Base-by-base conservation (phyloP, 257 asterid genomes). In the Plantago elongata region DNA sequence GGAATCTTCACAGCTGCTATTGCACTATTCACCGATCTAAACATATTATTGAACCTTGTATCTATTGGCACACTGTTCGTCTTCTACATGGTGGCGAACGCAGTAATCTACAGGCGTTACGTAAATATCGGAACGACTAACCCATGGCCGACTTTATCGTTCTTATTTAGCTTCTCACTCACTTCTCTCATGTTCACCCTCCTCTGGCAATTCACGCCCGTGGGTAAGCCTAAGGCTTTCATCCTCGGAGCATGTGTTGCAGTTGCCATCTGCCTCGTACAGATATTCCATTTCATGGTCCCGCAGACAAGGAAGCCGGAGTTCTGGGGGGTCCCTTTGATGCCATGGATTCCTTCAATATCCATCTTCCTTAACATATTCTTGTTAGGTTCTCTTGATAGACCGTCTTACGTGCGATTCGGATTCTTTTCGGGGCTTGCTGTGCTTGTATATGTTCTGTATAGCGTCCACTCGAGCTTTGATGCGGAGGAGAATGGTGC, bases 331-430 rank as follows among this genome's bases (percentile, higher is more conserved):
- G 97, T 93, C 65, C 99, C 97, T 0, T 27, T 89, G 57, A 89
- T 93, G 99, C 99, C 99, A 15, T 93, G 99, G 99, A 78, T 87
- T 16, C 99, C 99, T 51, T 85, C 92, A 61, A 29, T 77, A 16
- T 93, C 99, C 60, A 85, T 93, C 66, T 85, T 82, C 51, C 96
- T 93, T 46, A 80, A 93, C 75, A 82, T 93, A 62, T 93, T 93
- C 83, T 61, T 93, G 79, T 63, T 93, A 69, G 96, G 99, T 2
- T 72, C 88, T 29, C 83, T 89, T 11, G 84, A 81, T 18, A 74
- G 66, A 58, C 85, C 82, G 1, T 89, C 95, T 5, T 93, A 84
- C 34, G 15, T 85, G 18, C 66, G 96, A 46, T 93, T 93, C 46
- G 97, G 91, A 50, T 85, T 79, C 86, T 88, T 88, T 66, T 88